These are phyloP conservation scores for Fusarium zealandicum DNA, from an alignment of 2,329 filamentous ascomycete genomes.

Conservation along the genomic window DNA sequence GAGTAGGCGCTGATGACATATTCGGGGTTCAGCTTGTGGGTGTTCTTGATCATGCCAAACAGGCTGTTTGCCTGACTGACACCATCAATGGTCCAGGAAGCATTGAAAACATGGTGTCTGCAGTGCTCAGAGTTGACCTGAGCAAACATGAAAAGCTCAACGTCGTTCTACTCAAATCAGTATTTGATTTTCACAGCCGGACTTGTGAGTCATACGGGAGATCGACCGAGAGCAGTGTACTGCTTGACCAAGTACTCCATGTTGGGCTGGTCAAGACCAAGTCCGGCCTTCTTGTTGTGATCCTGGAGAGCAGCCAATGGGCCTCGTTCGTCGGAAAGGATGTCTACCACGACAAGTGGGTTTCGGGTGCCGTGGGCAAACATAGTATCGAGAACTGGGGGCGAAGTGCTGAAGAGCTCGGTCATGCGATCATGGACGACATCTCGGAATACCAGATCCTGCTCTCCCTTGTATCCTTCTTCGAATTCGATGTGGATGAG, in stretches of 20 bases:
- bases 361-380: slow-evolving; percentile 73
- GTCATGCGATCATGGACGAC: slow-evolving; percentile 94
- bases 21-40: slow-evolving; percentile 80
- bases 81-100: slow-evolving; percentile 93
- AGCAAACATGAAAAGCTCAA: slow-evolving; percentile 99
- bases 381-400: slow-evolving; percentile 76
- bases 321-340: slow-evolving; percentile 69
- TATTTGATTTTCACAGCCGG: slow-evolving; percentile 18
- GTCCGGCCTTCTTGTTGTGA: slow-evolving; percentile 83
- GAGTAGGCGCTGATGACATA: slow-evolving; percentile 96
- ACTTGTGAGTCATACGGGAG: slow-evolving; percentile 55
- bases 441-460: slow-evolving; percentile 67
- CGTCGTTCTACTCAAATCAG: slow-evolving; percentile 64
- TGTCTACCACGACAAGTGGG: slow-evolving; percentile 76
- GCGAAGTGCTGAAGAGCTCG: slow-evolving; percentile 72
- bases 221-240: slow-evolving; percentile 56
- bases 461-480: slow-evolving; percentile 51
- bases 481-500: slow-evolving; percentile 74
- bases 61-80: slow-evolving; percentile 79
- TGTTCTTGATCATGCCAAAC: slow-evolving; percentile 97
- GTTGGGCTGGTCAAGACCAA: slow-evolving; percentile 86
- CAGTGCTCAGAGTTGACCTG: slow-evolving; percentile 99
- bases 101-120: slow-evolving; percentile 90
- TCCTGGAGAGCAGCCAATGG: slow-evolving; percentile 77
- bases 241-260: slow-evolving; percentile 90